Conservation (phyloP, 1,139 yeast genomes). For the Pichia cactophila region DNA sequence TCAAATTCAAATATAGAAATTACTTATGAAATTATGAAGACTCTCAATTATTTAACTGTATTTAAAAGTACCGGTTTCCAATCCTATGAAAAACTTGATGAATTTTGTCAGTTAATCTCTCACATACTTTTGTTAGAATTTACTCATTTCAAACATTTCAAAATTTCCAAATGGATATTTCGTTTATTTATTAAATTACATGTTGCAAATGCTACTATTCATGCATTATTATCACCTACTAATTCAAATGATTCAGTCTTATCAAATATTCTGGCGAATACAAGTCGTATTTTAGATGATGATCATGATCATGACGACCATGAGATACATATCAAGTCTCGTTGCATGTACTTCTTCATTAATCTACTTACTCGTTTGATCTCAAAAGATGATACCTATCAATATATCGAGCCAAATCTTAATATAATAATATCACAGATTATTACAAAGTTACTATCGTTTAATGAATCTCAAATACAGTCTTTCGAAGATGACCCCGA, state of each 20-base stretch:
- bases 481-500: slow-evolving; percentile 67
- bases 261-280: slow-evolving; percentile 1
- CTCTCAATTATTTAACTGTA: slow-evolving; percentile 1
- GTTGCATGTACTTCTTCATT: slow-evolving; percentile 6
- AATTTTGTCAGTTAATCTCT: not conserved
- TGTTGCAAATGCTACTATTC: not conserved
- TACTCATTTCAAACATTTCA: not conserved
- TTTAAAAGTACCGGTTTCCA: not conserved
- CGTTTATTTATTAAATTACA: slow-evolving; percentile 10
- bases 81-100: not conserved
- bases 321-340: slow-evolving; percentile 1
- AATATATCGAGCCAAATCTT: slow-evolving; percentile 46
- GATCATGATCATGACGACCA: slow-evolving; percentile 1
- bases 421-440: slow-evolving; percentile 53
- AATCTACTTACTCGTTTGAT: slow-evolving; percentile 4
- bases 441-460: slow-evolving; percentile 56
- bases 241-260: slow-evolving; percentile 1
- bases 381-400: slow-evolving; percentile 34
- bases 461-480: slow-evolving; percentile 48
- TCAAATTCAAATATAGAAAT: not conserved
- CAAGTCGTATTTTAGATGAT: not conserved
- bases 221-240: not conserved
- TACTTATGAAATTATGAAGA: slow-evolving; percentile 7
- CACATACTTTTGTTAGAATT: slow-evolving; percentile 2
- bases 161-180: slow-evolving; percentile 9